These are phyloP conservation scores for Calamus simplicifolius DNA, from an alignment of 176 grass and related monocot species.

Conservation along the genomic window DNA sequence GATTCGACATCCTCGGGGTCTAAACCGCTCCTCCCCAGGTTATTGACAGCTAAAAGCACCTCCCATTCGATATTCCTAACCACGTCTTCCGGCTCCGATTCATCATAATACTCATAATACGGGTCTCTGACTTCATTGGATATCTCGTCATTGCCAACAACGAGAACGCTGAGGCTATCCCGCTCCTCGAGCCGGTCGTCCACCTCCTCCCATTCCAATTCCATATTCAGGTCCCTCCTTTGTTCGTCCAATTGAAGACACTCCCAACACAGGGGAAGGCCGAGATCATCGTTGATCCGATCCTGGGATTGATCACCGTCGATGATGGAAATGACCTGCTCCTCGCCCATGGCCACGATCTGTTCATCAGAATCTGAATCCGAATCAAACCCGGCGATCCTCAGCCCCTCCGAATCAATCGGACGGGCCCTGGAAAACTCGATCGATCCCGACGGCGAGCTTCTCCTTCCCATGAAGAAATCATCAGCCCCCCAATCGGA, in stretches of 20 bases:
- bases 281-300: slow-evolving; percentile 4
- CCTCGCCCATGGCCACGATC: slow-evolving; percentile 15
- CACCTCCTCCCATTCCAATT: slow-evolving; percentile 35
- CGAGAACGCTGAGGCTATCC: slow-evolving; percentile 20
- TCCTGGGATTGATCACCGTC: background rate
- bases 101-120: slow-evolving; percentile 8
- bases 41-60: slow-evolving; percentile 64
- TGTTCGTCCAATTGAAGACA: slow-evolving; percentile 52
- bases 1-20: slow-evolving; percentile 35
- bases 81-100: background rate
- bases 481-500: slow-evolving; percentile 10
- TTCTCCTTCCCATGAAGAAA: slow-evolving; percentile 7
- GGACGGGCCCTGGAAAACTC: slow-evolving; percentile 5
- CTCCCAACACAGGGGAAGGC: slow-evolving; percentile 40
- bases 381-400: background rate
- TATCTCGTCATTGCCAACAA: slow-evolving; percentile 37
- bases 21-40: slow-evolving; percentile 22
- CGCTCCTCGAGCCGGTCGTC: slow-evolving; percentile 19
- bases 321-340: background rate
- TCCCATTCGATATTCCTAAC: slow-evolving; percentile 59
- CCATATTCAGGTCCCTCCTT: slow-evolving; percentile 10
- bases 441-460: slow-evolving; percentile 2
- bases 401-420: background rate
- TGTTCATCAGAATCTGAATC: slow-evolving; percentile 20
- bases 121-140: slow-evolving; percentile 6